Evolutionary conservation across 768 basidiomycete species (phyloP).

Genomic region (Russula compacta): DNA sequence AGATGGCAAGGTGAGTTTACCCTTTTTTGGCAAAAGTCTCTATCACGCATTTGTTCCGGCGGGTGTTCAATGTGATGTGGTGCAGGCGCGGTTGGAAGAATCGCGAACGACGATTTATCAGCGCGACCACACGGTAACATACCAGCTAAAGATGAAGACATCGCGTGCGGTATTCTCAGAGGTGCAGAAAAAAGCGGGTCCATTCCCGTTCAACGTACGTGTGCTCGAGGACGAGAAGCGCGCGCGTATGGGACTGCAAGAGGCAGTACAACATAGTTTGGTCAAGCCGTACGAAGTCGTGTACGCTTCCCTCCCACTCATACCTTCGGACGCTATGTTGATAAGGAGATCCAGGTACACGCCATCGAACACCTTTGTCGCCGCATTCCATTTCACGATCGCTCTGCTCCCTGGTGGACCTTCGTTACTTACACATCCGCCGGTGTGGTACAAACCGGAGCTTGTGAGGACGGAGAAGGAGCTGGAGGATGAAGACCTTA

Average conservation of each 20-base stretch:
- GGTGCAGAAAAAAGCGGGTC: slow-evolving; percentile 94
- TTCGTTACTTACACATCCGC: slow-evolving; percentile 75
- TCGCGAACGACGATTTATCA: slow-evolving; percentile 91
- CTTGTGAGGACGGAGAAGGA: slow-evolving; percentile 85
- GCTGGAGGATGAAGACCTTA: slow-evolving; percentile 80
- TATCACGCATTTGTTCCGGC: neutral
- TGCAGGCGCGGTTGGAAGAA: slow-evolving; percentile 80
- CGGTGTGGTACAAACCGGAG: slow-evolving; percentile 90
- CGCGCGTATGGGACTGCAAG: slow-evolving; percentile 88
- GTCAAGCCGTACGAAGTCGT: slow-evolving; percentile 94
- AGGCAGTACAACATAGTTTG: slow-evolving; percentile 90
- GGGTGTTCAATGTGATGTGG: neutral
- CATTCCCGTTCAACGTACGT: slow-evolving; percentile 97
- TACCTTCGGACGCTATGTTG: neutral
- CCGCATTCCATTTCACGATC: slow-evolving; percentile 96
- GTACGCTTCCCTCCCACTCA: slow-evolving; percentile 37
- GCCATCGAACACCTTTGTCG: slow-evolving; percentile 74
- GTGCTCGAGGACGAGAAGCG: slow-evolving; percentile 92
- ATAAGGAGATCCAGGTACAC: slow-evolving; percentile 49
- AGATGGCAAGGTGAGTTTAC: slow-evolving; percentile 73
- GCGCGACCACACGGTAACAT: slow-evolving; percentile 74
- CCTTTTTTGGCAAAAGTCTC: neutral
- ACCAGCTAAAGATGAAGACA: slow-evolving; percentile 97
- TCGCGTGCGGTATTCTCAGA: slow-evolving; percentile 95
- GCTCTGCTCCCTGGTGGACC: slow-evolving; percentile 88